Conservation (phyloP, 1,284 basidiomycete genomes). For the Mycena citricolor region DNA sequence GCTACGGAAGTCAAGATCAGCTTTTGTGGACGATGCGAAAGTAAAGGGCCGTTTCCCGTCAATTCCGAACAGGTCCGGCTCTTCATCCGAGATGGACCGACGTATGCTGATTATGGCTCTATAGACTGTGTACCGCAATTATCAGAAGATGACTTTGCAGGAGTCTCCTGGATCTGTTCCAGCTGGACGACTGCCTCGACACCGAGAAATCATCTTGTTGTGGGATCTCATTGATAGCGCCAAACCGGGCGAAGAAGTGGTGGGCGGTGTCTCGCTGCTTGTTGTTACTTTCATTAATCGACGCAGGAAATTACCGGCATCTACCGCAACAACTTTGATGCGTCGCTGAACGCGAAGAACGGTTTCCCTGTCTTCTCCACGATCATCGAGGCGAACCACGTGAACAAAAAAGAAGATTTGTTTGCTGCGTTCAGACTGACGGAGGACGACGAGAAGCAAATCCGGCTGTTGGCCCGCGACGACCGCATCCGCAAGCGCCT, state of each 20-base stretch:
- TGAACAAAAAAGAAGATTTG: constrained; percentile 95
- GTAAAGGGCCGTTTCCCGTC: constrained; percentile 92
- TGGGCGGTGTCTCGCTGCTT: constrained; percentile 37
- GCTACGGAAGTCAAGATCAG: constrained; percentile 94
- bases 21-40: constrained; percentile 92
- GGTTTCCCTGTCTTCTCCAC: constrained; percentile 99
- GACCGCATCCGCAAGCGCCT: constrained; percentile 96
- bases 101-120: constrained; percentile 5
- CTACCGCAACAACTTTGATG: constrained; percentile 99
- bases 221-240: constrained; percentile 99
- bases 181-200: constrained; percentile 92
- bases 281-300: constrained; percentile 13
- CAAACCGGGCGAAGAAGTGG: constrained; percentile 97
- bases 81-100: constrained; percentile 1
- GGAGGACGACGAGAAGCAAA: constrained; percentile 94
- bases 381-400: constrained; percentile 95
- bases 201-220: constrained; percentile 93
- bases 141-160: constrained; percentile 98
- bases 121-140: constrained; percentile 98
- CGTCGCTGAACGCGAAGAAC: constrained; percentile 96
- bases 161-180: constrained; percentile 99
- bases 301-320: constrained; percentile 91
- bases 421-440: constrained; percentile 96
- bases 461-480: constrained; percentile 84
- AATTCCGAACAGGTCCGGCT: constrained; percentile 87